Base-by-base conservation (phyloP, 225 moss, liverwort and hornwort species). In the Sphagnum contortum region DNA sequence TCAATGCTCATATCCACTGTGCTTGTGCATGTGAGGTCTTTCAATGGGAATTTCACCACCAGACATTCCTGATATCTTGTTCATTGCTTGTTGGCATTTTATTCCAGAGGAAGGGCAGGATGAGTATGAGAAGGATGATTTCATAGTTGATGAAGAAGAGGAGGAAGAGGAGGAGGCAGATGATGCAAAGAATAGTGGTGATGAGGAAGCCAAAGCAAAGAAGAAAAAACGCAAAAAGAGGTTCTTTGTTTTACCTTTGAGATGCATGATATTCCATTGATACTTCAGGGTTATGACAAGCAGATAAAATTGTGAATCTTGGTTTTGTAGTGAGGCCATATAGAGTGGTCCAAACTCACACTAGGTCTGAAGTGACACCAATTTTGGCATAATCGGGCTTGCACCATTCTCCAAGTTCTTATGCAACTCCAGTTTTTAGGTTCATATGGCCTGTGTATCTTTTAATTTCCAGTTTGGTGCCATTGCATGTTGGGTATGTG, bases 101-200 rank as follows among this genome's bases (percentile, higher is more conserved):
- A 7, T 13, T 70, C 68, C 71, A 82, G 87, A 87, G 80, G 83
- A 96, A 76, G 95, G 85, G 3, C 84, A 90, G 75, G 96, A 96
- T 71, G 92, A 90, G 70, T 98, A 93, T 12, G 98, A 93, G 69
- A 98, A 93, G 73, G 98, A 91, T 70, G 93, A 82, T 10, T 93
- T 98, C 59, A 98, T 98, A 6, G 98, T 93, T 2, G 90, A 92
- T 13, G 90, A 86, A 75, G 93, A 94, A 76, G 92, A 92, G 62
- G 91, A 91, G 4, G 91, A 91, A 45, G 94, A 91, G 60, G 83
- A 81, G 5, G 89, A 87, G 57, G 96, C 89, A 62, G 92, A 80
- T 12, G 80, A 79, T 61, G 79, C 57, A 58, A 91, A 76, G 71
- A 81, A 82, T 58, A 89, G 91, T 57, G 91, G 94, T 48, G 98